Evolutionary conservation across 805 yeast species (phyloP).

Genomic region (Kodamaea sagamina): DNA sequence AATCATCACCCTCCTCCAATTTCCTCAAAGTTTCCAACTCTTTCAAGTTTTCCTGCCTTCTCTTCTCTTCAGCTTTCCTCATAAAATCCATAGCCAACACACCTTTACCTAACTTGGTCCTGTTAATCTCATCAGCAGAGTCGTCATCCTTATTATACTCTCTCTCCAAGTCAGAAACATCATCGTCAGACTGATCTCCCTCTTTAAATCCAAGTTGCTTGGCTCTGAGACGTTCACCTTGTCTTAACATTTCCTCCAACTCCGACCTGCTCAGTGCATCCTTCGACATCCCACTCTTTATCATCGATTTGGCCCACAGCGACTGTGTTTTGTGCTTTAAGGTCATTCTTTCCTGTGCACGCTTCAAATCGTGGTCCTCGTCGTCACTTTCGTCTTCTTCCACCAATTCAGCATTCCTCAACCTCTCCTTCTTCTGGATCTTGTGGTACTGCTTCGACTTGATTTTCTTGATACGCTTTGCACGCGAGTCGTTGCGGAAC

Average conservation of each 20-base stretch:
- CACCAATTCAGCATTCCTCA: slow-evolving; percentile 67
- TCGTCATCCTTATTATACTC: slow-evolving; percentile 40
- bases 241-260: slow-evolving; percentile 90
- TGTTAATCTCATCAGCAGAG: slow-evolving; percentile 36
- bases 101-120: slow-evolving; percentile 71
- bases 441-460: slow-evolving; percentile 88
- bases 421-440: slow-evolving; percentile 80
- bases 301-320: slow-evolving; percentile 89
- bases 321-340: slow-evolving; percentile 86
- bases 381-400: slow-evolving; percentile 60
- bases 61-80: slow-evolving; percentile 82
- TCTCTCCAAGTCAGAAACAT: slow-evolving; percentile 46
- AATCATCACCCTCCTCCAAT: slow-evolving; percentile 38
- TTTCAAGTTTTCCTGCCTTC: slow-evolving; percentile 57
- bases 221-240: slow-evolving; percentile 73
- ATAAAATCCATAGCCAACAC: slow-evolving; percentile 93
- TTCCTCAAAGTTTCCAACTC: slow-evolving; percentile 52
- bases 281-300: slow-evolving; percentile 85
- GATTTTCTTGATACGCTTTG: slow-evolving; percentile 90
- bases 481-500: slow-evolving; percentile 92
- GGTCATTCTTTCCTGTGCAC: slow-evolving; percentile 93
- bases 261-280: slow-evolving; percentile 84
- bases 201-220: slow-evolving; percentile 71
- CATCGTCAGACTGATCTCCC: slow-evolving; percentile 56
- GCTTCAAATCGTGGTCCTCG: slow-evolving; percentile 67